Evolutionary conservation across 306 rosid species (phyloP), one percentile per base, ranked within the genome.

Genomic region (Casuarina glauca): DNA sequence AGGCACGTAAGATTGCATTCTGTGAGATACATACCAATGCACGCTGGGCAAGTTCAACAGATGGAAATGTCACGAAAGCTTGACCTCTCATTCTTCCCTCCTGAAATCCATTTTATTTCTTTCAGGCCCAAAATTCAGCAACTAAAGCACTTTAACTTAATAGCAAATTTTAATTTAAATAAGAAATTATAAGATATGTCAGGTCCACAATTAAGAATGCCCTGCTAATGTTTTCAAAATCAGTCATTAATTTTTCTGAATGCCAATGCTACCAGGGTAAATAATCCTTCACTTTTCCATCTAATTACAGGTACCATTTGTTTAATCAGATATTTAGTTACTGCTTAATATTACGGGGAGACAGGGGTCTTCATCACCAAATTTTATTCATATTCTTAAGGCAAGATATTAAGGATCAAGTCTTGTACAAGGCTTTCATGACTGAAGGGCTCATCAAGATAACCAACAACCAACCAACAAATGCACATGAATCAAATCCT

Each of bases 11-110:
- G 26, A 72, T 39, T 46, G 70, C 78, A 62, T 67, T 57, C 32
- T 45, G 32, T 19, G 36, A 73, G 76, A 74, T 69, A 81, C 86
- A 57, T 85, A 94, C 98, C 92, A 95, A 84, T 70, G 93, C 98
- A 71, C 55, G 88, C 81, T 88, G 95, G 77, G 97, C 97, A 78
- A 91, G 80, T 74, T 92, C 97, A 79, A 82, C 70, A 15, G 97
- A 88, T 53, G 98, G 97, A 82, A 95, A 91, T 71, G 97, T 95
- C 82, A 95, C 67, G 80, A 95, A 95, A 2, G 97, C 97, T 88
- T 95, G 98, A 69, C 97, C 97, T 83, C 93, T 91, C 98, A 95
- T 95, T 85, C 97, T 87, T 85, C 98, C 97, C 86, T 92, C 98
- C 98, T 92, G 95, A 82, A 81, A 92, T 80, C 74, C 68, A 6